These are phyloP conservation scores for Solanum tarapatanum DNA, from an alignment of 257 asterid species.

Conservation along the genomic window DNA sequence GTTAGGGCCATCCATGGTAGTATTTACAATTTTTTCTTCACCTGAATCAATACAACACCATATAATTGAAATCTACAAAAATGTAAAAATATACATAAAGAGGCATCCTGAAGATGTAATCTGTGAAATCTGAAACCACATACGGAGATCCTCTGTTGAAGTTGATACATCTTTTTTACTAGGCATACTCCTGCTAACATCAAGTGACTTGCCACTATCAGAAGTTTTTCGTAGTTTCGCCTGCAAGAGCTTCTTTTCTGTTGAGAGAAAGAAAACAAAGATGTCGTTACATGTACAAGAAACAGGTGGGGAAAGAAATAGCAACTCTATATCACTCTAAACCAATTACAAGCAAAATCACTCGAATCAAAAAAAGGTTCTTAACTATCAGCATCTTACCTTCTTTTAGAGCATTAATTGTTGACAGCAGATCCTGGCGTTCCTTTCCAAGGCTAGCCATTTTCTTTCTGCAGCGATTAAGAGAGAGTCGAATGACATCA, in stretches of 20 bases:
- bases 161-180: conserved; percentile 59
- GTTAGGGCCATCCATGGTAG: conserved; percentile 16
- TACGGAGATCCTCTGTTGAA: conserved; percentile 91
- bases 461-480: conserved; percentile 42
- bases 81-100: neutral
- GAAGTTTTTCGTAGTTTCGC: conserved; percentile 67
- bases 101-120: neutral
- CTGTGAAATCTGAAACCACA: neutral
- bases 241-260: conserved; percentile 89
- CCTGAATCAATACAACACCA: conserved; percentile 8
- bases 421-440: conserved; percentile 74
- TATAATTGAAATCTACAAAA: conserved; percentile 4
- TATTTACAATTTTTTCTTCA: conserved; percentile 11
- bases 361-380: neutral
- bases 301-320: neutral
- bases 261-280: neutral
- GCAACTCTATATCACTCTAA: neutral
- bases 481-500: neutral
- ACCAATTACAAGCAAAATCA: neutral
- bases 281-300: neutral
- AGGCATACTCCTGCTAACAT: conserved; percentile 30
- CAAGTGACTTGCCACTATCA: conserved; percentile 41
- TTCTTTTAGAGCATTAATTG: conserved; percentile 83
- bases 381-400: conserved; percentile 26
- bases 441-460: conserved; percentile 76